Evolutionary conservation across 176 grass and related monocot species (phyloP).

Genomic region (Oryza longistaminata): DNA sequence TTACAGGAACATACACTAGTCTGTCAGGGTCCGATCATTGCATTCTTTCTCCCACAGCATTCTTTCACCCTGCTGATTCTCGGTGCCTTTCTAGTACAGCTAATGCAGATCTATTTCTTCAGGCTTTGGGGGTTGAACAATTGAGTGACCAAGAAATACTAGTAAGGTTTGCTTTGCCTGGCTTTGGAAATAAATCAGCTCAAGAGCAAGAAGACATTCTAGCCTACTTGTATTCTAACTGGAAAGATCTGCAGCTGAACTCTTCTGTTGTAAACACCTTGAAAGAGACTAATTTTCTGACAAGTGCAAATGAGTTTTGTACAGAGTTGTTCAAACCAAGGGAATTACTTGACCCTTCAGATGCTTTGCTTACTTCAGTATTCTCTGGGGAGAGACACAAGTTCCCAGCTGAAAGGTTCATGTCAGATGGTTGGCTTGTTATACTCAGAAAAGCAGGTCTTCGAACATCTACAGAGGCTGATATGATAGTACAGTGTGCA

Average conservation of each 20-base stretch:
- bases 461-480: constrained; percentile 69
- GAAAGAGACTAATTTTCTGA: constrained; percentile 74
- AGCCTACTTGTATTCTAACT: constrained; percentile 77
- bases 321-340: constrained; percentile 72
- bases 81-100: constrained; percentile 64
- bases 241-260: constrained; percentile 84
- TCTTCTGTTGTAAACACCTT: constrained; percentile 62
- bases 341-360: constrained; percentile 83
- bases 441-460: constrained; percentile 89
- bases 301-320: constrained; percentile 76
- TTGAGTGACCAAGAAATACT: constrained; percentile 84
- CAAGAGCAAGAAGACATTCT: constrained; percentile 90
- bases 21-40: constrained; percentile 70
- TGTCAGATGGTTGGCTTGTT: constrained; percentile 78
- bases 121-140: constrained; percentile 73
- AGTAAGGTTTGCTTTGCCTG: constrained; percentile 88
- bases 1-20: constrained; percentile 76
- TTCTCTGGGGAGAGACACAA: constrained; percentile 74
- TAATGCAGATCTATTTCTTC: constrained; percentile 63
- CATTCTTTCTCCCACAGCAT: constrained; percentile 72
- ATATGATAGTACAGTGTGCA: constrained; percentile 87
- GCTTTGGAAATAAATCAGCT: constrained; percentile 71
- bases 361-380: constrained; percentile 77
- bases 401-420: constrained; percentile 81
- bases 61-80: constrained; percentile 81